Percentiles rank a stretch among this genome's conserved stretches.
Evolutionary conservation across 768 basidiomycete species (phyloP).

Genomic region (Russula olivacea): DNA sequence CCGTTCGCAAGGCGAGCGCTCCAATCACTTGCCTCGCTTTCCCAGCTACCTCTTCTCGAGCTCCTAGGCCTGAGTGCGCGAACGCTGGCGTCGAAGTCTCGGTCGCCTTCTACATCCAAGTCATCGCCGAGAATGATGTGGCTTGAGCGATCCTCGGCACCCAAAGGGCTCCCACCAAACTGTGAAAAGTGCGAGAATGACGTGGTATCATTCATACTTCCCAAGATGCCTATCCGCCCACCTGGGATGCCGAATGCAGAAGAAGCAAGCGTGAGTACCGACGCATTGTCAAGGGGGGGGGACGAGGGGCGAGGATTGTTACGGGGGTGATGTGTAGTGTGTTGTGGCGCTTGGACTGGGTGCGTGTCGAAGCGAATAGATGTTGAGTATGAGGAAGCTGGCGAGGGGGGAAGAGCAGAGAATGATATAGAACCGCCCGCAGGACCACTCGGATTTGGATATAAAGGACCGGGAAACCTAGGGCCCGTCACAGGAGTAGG

Average conservation of each 20-base stretch:
- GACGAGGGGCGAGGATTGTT: conserved; percentile 94
- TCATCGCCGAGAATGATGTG: conserved; percentile 54
- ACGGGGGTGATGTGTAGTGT: conserved; percentile 88
- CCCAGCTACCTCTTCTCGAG: conserved; percentile 86
- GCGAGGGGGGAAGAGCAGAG: conserved; percentile 56
- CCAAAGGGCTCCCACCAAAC: conserved; percentile 31
- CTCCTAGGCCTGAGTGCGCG: conserved; percentile 84
- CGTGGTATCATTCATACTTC: conserved; percentile 36
- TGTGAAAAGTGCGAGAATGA: conserved; percentile 67
- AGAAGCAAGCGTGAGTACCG: conserved; percentile 86
- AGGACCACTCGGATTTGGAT: conserved; percentile 41
- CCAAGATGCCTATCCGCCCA: conserved; percentile 39
- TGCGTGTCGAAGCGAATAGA: conserved; percentile 30
- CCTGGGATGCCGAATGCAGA: conserved; percentile 80
- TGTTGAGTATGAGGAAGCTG: conserved; percentile 40
- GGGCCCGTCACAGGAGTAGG: conserved; percentile 48
- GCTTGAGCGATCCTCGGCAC: conserved; percentile 53
- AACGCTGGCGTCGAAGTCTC: conserved; percentile 82
- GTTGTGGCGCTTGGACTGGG: conserved; percentile 74
- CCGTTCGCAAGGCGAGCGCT: conserved; percentile 60
- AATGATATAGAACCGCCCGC: conserved; percentile 63
- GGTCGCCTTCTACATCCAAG: conserved; percentile 32
- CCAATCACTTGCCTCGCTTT: conserved; percentile 84
- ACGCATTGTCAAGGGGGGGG: conserved; percentile 88
- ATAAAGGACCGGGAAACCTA: conserved; percentile 53